Base-by-base conservation (phyloP, 1,284 basidiomycete species). In the Irpex sp. region DNA sequence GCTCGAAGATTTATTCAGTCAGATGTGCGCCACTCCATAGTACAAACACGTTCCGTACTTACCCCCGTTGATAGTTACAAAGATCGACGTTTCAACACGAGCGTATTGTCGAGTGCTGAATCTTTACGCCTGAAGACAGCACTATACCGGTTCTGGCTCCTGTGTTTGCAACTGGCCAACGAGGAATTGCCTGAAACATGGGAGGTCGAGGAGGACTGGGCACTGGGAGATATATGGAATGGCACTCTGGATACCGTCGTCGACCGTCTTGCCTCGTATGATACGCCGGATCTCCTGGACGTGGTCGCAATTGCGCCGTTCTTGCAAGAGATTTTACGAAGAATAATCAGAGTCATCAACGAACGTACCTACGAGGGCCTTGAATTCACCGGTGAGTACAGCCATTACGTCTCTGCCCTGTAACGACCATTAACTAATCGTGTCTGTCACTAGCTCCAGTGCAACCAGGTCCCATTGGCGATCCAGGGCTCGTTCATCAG, bases 1-100 rank as follows among this genome's bases (percentile, higher is more conserved):
- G 5, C 53, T 79, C 2, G 77, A 78, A 60, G 66, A 70, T 2
- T 55, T 77, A 4, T 80, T 75, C 60, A 79, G 78, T 60, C 66
- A 71, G 64, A 76, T 75, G 79, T 78, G 63, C 57, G 37, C 15
- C 15, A 15, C 37, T 9, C 3, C 21, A 26, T 26, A 26, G 3
- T 26, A 5, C 15, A 26, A 9, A 49, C 46, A 47, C 50, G 43
- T 26, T 26, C 21, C 21, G 21, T 26, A 26, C 21, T 26, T 1
- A 26, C 17, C 60, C 3, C 11, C 15, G 5, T 21, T 5, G 2
- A 15, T 47, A 75, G 77, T 55, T 49, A 71, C 61, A 78, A 78
- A 60, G 76, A 78, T 57, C 70, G 72, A 11, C 63, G 64, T 31
- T 73, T 68, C 1, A 15, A 58, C 1, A 67, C 61, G 17, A 73